A percentile compares a stretch with the other conserved stretches of the same genome.
phyloP scores from a whole-genome alignment of 2,329 filamentous ascomycete genomes.

The Colletotrichum echinochloae region DNA sequence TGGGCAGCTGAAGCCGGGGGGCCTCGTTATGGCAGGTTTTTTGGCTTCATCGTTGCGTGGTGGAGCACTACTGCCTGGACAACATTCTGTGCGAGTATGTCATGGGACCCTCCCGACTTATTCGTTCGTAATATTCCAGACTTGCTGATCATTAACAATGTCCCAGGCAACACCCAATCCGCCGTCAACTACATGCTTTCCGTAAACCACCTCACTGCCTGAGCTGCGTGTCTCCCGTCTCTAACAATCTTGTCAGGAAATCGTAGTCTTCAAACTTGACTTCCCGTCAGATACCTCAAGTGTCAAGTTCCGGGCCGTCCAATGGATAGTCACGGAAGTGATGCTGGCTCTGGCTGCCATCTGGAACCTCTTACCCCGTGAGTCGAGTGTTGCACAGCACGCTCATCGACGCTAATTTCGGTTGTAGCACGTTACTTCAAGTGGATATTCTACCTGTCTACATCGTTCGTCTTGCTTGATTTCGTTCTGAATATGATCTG shows the following conservation, averaged over 20 bases:
- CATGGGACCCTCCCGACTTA: neutral
- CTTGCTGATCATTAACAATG: neutral
- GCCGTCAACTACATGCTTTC: slow-evolving; percentile 66
- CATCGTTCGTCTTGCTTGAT: slow-evolving; percentile 65
- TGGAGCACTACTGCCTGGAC: slow-evolving; percentile 74
- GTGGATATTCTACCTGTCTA: slow-evolving; percentile 63
- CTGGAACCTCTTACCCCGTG: slow-evolving; percentile 63
- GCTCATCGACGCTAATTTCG: neutral
- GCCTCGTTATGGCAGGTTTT: slow-evolving; percentile 64
- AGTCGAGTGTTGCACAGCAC: slow-evolving; percentile 36
- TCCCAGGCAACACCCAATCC: slow-evolving; percentile 60
- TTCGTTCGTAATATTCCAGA: neutral
- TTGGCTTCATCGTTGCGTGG: slow-evolving; percentile 73
- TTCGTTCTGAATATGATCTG: slow-evolving; percentile 71
- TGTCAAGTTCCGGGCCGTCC: slow-evolving; percentile 69
- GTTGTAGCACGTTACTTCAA: slow-evolving; percentile 56
- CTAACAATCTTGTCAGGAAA: slow-evolving; percentile 55
- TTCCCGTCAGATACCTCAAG: slow-evolving; percentile 65
- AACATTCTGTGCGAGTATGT: slow-evolving; percentile 64
- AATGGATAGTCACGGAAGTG: slow-evolving; percentile 69
- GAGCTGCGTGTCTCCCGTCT: neutral
- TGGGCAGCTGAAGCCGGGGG: slow-evolving; percentile 72
- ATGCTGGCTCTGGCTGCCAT: slow-evolving; percentile 62
- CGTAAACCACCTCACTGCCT: slow-evolving; percentile 47
- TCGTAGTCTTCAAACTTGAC: slow-evolving; percentile 66